Evolutionary conservation across 495 filamentous ascomycete species (phyloP).

Genomic region (Aspergillus avenaceus): DNA sequence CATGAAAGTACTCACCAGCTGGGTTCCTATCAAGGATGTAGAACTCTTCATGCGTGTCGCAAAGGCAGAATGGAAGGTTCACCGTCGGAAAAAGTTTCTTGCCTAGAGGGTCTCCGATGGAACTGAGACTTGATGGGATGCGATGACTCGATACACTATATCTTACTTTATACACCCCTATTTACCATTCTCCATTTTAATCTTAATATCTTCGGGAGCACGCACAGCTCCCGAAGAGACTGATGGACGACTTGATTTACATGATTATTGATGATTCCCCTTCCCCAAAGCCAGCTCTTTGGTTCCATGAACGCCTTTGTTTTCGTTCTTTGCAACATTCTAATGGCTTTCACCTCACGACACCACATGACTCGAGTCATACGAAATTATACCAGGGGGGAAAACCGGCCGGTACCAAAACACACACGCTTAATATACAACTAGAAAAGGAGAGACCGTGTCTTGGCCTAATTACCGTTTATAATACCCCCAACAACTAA

Average conservation of each 20-base stretch:
- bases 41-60: conserved; percentile 93
- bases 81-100: conserved; percentile 45
- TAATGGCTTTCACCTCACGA: not conserved
- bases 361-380: not conserved
- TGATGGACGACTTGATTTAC: not conserved
- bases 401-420: too few relatives aligned
- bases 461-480: not conserved
- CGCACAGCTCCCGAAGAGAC: not conserved
- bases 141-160: conserved; percentile 2
- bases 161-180: not conserved
- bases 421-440: not conserved
- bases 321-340: not conserved
- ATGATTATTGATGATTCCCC: not conserved
- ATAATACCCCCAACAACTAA: too few relatives aligned
- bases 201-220: conserved; percentile 14
- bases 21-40: conserved; percentile 92
- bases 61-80: conserved; percentile 84
- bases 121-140: conserved; percentile 2
- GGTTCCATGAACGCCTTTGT: not conserved
- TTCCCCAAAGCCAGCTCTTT: not conserved
- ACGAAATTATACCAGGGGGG: not conserved
- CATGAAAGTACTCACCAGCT: conserved; percentile 96
- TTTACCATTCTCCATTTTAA: not conserved
- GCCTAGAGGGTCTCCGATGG: conserved; percentile 7
- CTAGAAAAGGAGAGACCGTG: not conserved